These are phyloP conservation scores for Tulasnella calospora DNA, from an alignment of 768 basidiomycete species.

Conservation along the genomic window DNA sequence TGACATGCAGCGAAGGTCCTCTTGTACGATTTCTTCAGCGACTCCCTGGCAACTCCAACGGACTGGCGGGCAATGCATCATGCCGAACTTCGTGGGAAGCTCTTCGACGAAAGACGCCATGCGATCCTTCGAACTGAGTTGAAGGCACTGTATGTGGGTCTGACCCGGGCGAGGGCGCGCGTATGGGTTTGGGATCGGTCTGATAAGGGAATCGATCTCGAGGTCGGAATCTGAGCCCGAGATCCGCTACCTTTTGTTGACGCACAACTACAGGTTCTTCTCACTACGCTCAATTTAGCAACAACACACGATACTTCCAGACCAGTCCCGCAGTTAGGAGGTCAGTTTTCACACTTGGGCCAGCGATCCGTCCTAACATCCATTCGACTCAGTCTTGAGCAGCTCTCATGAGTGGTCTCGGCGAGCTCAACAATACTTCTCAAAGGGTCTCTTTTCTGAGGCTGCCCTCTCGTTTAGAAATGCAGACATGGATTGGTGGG, in stretches of 20 bases:
- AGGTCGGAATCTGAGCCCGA: background rate
- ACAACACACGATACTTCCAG: background rate
- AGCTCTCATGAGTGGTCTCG: slow-evolving; percentile 5
- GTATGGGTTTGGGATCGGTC: slow-evolving; percentile 26
- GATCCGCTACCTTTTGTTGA: background rate
- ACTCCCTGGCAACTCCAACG: slow-evolving; percentile 48
- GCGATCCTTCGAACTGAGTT: slow-evolving; percentile 20
- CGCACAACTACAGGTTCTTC: background rate
- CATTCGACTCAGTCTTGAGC: background rate
- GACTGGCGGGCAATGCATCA: slow-evolving; percentile 59
- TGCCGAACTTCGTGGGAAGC: background rate
- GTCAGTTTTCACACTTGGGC: background rate
- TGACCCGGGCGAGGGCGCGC: slow-evolving; percentile 23
- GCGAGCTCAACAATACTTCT: background rate
- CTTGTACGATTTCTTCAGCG: slow-evolving; percentile 68
- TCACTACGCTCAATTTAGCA: background rate
- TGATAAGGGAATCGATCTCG: background rate
- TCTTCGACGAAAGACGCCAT: slow-evolving; percentile 1
- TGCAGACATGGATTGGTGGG: slow-evolving; percentile 1
- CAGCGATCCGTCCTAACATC: no score
- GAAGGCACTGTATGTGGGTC: slow-evolving; percentile 24
- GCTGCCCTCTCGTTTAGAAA: background rate
- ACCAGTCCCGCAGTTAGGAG: background rate
- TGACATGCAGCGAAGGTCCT: slow-evolving; percentile 47
- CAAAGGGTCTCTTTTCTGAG: background rate